Evolutionary conservation across 176 grass and related monocot species (phyloP).

Genomic region (Dendrocalamus sinicus): DNA sequence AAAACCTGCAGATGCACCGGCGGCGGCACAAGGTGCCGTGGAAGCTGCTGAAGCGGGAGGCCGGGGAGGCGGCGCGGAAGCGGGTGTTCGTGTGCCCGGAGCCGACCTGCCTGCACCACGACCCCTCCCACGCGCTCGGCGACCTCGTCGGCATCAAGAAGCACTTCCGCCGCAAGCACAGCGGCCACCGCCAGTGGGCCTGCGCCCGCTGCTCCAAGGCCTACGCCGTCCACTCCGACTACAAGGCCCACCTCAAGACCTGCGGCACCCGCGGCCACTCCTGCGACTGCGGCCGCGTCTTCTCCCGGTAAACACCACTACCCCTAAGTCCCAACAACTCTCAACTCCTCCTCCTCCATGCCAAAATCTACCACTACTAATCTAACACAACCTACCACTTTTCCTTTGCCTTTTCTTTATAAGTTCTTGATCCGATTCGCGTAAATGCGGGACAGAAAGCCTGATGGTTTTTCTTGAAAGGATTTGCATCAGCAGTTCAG

Average conservation of each 20-base stretch:
- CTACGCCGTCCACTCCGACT: constrained; percentile 98
- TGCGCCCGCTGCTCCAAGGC: constrained; percentile 90
- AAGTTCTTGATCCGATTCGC: constrained; percentile 1
- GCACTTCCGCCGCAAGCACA: constrained; percentile 99
- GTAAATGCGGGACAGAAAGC: not conserved
- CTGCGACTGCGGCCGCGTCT: constrained; percentile 98
- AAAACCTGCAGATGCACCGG: constrained; percentile 99
- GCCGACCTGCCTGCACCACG: constrained; percentile 92
- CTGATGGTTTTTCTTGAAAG: constrained; percentile 5
- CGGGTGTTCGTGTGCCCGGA: constrained; percentile 98
- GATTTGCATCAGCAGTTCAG: not conserved
- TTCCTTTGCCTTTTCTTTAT: not conserved
- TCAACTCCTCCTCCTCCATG: not conserved
- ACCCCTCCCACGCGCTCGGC: constrained; percentile 86
- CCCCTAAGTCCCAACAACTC: not conserved
- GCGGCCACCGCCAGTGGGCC: constrained; percentile 90
- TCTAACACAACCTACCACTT: too few relatives aligned
- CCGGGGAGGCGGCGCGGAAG: constrained; percentile 70
- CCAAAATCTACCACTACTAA: not conserved
- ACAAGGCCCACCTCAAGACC: constrained; percentile 99
- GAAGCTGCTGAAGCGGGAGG: constrained; percentile 98
- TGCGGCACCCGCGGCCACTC: constrained; percentile 96
- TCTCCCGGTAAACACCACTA: constrained; percentile 60
- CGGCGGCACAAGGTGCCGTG: constrained; percentile 99
- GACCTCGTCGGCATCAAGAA: constrained; percentile 99